Base-by-base conservation (phyloP, 306 rosid species). In the Arachis hypogaea region DNA sequence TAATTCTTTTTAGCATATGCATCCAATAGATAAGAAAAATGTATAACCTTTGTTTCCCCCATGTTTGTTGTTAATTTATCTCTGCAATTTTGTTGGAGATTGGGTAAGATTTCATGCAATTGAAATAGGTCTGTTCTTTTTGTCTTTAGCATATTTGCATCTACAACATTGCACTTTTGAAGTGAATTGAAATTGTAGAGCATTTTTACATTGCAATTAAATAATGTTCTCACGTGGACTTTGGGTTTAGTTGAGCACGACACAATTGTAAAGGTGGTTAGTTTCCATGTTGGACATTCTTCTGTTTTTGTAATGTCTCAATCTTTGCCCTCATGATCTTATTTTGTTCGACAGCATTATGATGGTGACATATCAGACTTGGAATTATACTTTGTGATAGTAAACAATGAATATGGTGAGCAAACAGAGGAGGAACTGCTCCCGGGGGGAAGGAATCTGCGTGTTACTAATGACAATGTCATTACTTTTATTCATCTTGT, bases 401-500 rank as follows among this genome's bases (percentile, higher is more conserved):
- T 88, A 71, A 88, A 88, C 77, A 88, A 88, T 75, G 93, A 88
- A 79, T 88, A 88, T 64, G 93, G 93, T 68, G 91, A 86, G 83
- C 91, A 88, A 84, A 82, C 85, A 41, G 89, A 86, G 80, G 93
- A 84, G 74, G 91, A 86, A 82, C 83, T 88, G 66, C 91, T 81
- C 42, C 87, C 87, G 3, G 76, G 82, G 63, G 93, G 89, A 9
- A 88, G 79, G 74, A 82, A 86, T 75, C 69, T 40, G 6, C 86
- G 86, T 7, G 91, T 88, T 14, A 80, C 89, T 30, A 82, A 82
- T 74, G 93, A 88, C 63, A 86, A 82, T 44, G 93, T 88, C 69
- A 88, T 88, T 67, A 82, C 90, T 45, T 88, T 86, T 76, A 86
- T 88, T 54, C 93, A 88, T 80, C 91, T 88, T 38, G 93, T 88